phyloP scores from a whole-genome alignment of 2,329 filamentous ascomycete genomes.

The Talaromyces atroroseus region DNA sequence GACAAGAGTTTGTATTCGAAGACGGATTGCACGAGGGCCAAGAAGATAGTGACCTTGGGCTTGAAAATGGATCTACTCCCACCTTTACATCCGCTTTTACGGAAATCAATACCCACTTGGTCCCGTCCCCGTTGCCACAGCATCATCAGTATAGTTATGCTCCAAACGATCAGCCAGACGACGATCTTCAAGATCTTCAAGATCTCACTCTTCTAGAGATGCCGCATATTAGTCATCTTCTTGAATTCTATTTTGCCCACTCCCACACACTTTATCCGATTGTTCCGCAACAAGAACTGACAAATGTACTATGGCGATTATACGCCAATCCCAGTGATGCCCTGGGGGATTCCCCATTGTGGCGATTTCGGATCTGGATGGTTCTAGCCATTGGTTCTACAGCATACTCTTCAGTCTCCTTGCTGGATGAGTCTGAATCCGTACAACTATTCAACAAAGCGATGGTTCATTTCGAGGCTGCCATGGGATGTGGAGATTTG shows the following conservation, averaged over 20 bases:
- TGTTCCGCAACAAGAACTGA: slow-evolving; percentile 33
- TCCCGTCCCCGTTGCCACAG: slow-evolving; percentile 2
- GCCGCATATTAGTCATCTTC: slow-evolving; percentile 27
- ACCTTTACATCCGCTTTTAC: not conserved
- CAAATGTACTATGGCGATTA: slow-evolving; percentile 26
- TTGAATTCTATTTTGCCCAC: slow-evolving; percentile 45
- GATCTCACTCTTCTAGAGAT: slow-evolving; percentile 11
- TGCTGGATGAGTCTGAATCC: slow-evolving; percentile 42
- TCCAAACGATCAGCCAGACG: not conserved
- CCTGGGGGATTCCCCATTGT: slow-evolving; percentile 28
- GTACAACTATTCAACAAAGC: slow-evolving; percentile 43
- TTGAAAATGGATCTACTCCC: slow-evolving; percentile 14
- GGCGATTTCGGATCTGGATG: slow-evolving; percentile 45
- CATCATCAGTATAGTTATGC: not conserved
- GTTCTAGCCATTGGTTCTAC: slow-evolving; percentile 46
- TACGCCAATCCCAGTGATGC: slow-evolving; percentile 26
- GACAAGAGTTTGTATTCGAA: slow-evolving; percentile 39
- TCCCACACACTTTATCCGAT: slow-evolving; percentile 46
- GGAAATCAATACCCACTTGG: slow-evolving; percentile 1
- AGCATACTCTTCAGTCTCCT: slow-evolving; percentile 38
- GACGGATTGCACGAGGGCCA: slow-evolving; percentile 14
- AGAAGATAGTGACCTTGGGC: slow-evolving; percentile 13
- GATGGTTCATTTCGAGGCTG: slow-evolving; percentile 37
- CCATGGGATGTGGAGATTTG: slow-evolving; percentile 36
- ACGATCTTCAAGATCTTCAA: not conserved